Evolutionary conservation across 202 grass and related monocot genomes (phyloP).

Genomic region (Panicum virgatum): DNA sequence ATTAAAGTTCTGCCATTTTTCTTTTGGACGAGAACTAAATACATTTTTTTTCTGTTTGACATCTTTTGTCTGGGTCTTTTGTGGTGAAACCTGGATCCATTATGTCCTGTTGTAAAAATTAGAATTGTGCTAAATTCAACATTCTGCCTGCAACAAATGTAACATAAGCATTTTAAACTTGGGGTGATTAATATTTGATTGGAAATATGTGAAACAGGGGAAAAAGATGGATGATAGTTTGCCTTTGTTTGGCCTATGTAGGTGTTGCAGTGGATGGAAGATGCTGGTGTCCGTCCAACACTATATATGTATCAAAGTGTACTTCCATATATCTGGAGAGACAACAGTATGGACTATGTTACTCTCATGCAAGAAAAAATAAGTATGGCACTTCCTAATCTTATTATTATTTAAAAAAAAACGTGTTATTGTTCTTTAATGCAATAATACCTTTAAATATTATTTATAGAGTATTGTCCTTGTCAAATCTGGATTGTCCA

Average conservation of each 20-base stretch:
- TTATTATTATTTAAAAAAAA: not conserved
- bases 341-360: slow-evolving; percentile 73
- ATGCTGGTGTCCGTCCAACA: slow-evolving; percentile 70
- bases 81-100: not conserved
- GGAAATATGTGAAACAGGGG: not conserved
- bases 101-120: not conserved
- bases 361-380: slow-evolving; percentile 78
- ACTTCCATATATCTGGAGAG: slow-evolving; percentile 77
- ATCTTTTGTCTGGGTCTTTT: too few species aligned
- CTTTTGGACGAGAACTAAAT: not conserved
- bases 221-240: not conserved
- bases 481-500: not conserved
- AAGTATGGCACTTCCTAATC: slow-evolving; percentile 49
- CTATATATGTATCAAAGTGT: slow-evolving; percentile 73
- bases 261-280: slow-evolving; percentile 98
- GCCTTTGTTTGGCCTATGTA: slow-evolving; percentile 36
- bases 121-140: not conserved
- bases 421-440: slow-evolving; percentile 4
- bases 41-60: too few species aligned
- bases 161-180: slow-evolving; percentile 20
- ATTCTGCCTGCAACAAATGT: slow-evolving; percentile 10
- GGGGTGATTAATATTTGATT: slow-evolving; percentile 1
- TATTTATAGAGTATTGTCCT: not conserved
- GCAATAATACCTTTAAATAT: slow-evolving; percentile 2
- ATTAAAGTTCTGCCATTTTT: not conserved